Evolutionary conservation across 495 filamentous ascomycete species (phyloP).

Genomic region (Oidiodendron maius): DNA sequence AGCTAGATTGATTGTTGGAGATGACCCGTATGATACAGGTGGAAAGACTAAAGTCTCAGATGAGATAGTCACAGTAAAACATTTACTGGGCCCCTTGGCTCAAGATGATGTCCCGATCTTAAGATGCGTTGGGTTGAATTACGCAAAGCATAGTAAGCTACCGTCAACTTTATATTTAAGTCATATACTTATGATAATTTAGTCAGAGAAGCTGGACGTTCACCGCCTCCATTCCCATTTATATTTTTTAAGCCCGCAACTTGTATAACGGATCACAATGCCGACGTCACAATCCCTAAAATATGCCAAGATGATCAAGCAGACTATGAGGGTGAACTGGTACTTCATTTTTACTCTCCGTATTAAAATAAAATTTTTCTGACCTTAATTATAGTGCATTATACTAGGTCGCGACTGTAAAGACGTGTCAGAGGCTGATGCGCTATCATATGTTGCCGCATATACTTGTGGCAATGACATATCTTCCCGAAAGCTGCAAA

Average conservation of each 20-base stretch:
- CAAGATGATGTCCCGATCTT: conserved; percentile 31
- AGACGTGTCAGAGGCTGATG: conserved; percentile 33
- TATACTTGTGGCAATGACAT: conserved; percentile 47
- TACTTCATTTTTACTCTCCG: conserved; percentile 6
- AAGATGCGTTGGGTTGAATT: conserved; percentile 36
- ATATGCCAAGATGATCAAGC: conserved; percentile 43
- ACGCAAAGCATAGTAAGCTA: conserved; percentile 32
- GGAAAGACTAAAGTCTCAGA: conserved; percentile 29
- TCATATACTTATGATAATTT: neutral
- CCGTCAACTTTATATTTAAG: neutral
- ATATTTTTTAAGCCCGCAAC: conserved; percentile 47
- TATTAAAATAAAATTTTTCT: neutral
- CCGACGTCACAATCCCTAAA: conserved; percentile 37
- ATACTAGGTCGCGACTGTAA: conserved; percentile 41
- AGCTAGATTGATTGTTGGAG: conserved; percentile 32
- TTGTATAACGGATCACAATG: conserved; percentile 34
- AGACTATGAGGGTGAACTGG: conserved; percentile 50
- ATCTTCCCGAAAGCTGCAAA: conserved; percentile 40
- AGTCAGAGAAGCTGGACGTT: conserved; percentile 45
- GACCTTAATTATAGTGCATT: neutral
- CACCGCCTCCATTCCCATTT: conserved; percentile 40
- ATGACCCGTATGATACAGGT: conserved; percentile 34
- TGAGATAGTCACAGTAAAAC: conserved; percentile 30
- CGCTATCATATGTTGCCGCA: conserved; percentile 40
- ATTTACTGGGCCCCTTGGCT: conserved; percentile 30